phyloP scores from a whole-genome alignment of 768 basidiomycete genomes.

The Leccinum subgranulosum region DNA sequence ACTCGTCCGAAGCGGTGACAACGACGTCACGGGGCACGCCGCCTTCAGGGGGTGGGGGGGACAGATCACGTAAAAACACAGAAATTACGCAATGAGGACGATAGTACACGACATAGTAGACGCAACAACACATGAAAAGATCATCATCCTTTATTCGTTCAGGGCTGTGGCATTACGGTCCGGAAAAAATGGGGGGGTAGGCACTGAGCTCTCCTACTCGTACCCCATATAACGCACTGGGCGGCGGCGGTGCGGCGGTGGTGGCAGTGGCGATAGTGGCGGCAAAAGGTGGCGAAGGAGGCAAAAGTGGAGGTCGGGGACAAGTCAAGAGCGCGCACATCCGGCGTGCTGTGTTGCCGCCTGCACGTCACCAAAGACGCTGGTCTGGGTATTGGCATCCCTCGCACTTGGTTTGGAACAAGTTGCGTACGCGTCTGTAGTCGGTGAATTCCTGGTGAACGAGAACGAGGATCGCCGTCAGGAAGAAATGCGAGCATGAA shows the following conservation, averaged over 20 bases:
- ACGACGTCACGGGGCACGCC: not conserved
- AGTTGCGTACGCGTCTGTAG: conserved; percentile 54
- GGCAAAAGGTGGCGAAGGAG: conserved; percentile 4
- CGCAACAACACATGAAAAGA: not conserved
- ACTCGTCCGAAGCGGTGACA: not conserved
- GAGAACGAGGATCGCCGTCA: not conserved
- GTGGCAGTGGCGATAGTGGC: not conserved
- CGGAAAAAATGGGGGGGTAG: not conserved
- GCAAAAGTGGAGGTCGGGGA: not conserved
- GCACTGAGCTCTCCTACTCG: not conserved
- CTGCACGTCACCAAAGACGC: conserved; percentile 16
- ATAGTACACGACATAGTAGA: not conserved
- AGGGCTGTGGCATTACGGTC: not conserved
- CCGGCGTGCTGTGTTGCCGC: not conserved
- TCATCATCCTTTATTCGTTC: not conserved
- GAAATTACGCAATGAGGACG: not conserved
- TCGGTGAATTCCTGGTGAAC: conserved; percentile 39
- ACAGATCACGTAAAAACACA: not conserved
- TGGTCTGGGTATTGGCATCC: conserved; percentile 41
- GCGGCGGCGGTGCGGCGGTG: not conserved
- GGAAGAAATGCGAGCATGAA: not conserved
- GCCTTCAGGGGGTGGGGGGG: not conserved
- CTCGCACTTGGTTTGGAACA: conserved; percentile 67
- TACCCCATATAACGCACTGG: not conserved
- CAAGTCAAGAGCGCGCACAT: not conserved